Evolutionary conservation across 1,139 yeast species (phyloP), one percentile per base, ranked within the genome.

Genomic region (Saccharomycopsis hybrid): DNA sequence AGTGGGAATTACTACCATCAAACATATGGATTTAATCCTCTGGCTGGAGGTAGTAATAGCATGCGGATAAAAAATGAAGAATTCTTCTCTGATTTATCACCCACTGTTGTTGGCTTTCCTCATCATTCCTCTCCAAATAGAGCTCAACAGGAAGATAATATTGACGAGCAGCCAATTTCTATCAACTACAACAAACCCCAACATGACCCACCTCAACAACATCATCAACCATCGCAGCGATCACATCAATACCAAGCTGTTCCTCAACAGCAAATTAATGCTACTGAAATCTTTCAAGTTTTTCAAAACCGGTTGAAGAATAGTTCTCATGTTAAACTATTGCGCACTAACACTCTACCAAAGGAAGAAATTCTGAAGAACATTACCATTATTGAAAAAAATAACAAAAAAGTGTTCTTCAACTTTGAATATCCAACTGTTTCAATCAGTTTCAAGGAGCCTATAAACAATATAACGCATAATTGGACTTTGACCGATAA

Each of bases 401-500:
- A 46, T 40, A 43, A 46, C 41, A 44, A 48, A 28, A 48, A 43
- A 13, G 46, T 52, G 8, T 52, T 44, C 37, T 50, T 50, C 46
- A 52, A 52, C 47, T 50, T 50, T 43, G 55, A 52, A 28, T 52
- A 52, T 29, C 55, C 55, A 11, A 47, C 55, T 2, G 54, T 52
- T 9, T 31, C 44, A 29, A 50, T 52, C 25, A 35, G 54, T 3
- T 57, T 59, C 38, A 50, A 48, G 18, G 57, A 57, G 2, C 59
- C 57, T 28, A 47, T 59, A 2, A 42, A 48, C 4, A 29, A 55
- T 3, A 65, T 72, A 66, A 65, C 69, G 0, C 53, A 59, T 35
- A 54, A 64, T 49, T 73, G 77, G 77, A 58, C 67, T 0, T 53
- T 45, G 2, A 62, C 59, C 11, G 77, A 73, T 52, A 50, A 56